Evolutionary conservation across 345 rosid species (phyloP).

Genomic region (Litchi chinensis): DNA sequence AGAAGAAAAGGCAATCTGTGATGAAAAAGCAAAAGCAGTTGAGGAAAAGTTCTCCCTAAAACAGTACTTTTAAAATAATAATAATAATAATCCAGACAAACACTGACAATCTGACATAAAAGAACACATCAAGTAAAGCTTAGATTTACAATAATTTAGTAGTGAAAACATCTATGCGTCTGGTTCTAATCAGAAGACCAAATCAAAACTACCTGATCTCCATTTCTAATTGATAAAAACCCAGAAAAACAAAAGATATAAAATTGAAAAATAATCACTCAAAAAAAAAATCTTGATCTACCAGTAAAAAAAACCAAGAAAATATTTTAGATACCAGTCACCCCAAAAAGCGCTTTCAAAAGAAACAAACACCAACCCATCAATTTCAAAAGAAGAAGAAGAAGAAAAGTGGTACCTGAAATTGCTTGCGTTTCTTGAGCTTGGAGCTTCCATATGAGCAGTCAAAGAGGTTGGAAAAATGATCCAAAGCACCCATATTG

Average conservation of each 20-base stretch:
- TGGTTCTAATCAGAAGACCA: not conserved
- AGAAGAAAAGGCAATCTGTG: not conserved
- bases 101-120: not conserved
- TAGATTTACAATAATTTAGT: not conserved
- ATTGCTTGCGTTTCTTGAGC: slow-evolving; percentile 61
- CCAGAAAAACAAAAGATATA: not conserved
- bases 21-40: not conserved
- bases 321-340: too few relatives aligned
- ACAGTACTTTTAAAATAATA: not conserved
- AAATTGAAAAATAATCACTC: not conserved
- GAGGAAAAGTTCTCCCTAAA: not conserved
- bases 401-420: slow-evolving; percentile 54
- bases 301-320: not conserved
- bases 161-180: not conserved
- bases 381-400: not conserved
- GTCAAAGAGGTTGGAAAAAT: slow-evolving; percentile 72
- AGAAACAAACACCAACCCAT: too few relatives aligned
- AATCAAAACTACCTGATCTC: not conserved
- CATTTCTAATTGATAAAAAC: not conserved
- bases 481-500: slow-evolving; percentile 88
- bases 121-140: not conserved
- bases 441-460: slow-evolving; percentile 62
- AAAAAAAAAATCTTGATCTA: not conserved
- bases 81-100: not conserved
- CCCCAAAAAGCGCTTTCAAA: too few relatives aligned